Base-by-base conservation (phyloP, 2,329 filamentous ascomycete genomes). In the Aspergillus hiratsukae region DNA sequence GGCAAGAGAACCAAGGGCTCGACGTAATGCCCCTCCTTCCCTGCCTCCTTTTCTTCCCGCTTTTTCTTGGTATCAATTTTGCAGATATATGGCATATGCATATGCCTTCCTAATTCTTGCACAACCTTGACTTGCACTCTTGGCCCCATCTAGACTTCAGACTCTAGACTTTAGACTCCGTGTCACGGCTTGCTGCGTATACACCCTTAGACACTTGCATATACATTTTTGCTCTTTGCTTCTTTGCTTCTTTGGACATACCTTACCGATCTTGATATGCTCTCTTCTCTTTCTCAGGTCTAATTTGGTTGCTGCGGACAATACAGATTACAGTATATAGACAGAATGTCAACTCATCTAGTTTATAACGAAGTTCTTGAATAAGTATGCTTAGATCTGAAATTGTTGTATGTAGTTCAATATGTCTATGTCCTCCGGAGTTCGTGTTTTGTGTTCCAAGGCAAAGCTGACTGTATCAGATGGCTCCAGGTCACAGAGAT, bases 1-100 rank as follows among this genome's bases (percentile, higher is more conserved):
- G 66, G 65, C 52, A 69, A 52, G 60, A 66, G 66, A 59, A 64
- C 54, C 54, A 65, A 69, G 60, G 19, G 19, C 10, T 35, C 14
- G 37, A n/a, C 31, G 14, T 50, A 50, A 11, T 7, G 5, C 31
- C 31, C 2, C 2, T 23, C 23, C 23, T 23, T 23, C 23, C 23
- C 23, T 23, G 3, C 14, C 14, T 17, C 40, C 40, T 11, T 43
- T 9, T 9, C 40, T 21, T 43, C 40, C 5, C 21, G n/a, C 7
- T 23, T 21, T n/a, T 43, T 37, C 29, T 14, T 31, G 31, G 31
- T 35, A 17, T 17, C 14, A 17, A 35, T 17, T 43, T 11, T 9
- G n/a, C 21, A 1, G 4, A 10, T 10, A 21, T 19, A 28, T 29
- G 14, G 45, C 35, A 17, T 45, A 37, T 50, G 43, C 40, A 48